Evolutionary conservation across 176 grass and related monocot species (phyloP).

Genomic region (Saccharum spontaneum): DNA sequence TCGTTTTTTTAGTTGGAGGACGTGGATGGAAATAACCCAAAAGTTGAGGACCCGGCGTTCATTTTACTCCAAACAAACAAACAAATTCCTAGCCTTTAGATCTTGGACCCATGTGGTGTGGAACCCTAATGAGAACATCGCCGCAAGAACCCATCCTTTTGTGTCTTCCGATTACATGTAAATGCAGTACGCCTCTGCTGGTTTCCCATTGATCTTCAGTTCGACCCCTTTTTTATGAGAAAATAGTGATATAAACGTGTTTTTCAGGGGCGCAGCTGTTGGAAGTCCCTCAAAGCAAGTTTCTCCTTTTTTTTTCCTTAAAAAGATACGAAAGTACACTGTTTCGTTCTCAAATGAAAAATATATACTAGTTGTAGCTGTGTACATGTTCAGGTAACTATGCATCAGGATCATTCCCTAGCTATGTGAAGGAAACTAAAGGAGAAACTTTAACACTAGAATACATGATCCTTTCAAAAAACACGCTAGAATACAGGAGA

Average conservation of each 20-base stretch:
- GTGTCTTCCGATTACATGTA: not conserved
- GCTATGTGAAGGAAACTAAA: too few relatives aligned
- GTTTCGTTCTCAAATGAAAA: not conserved
- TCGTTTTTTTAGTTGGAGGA: too few relatives aligned
- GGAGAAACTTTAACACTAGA: too few relatives aligned
- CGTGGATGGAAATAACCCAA: too few relatives aligned
- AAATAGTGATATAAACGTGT: too few relatives aligned
- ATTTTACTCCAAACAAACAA: constrained; percentile 21
- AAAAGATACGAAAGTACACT: not conserved
- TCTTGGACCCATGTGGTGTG: constrained; percentile 27
- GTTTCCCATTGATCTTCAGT: not conserved
- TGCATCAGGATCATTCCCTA: too few relatives aligned
- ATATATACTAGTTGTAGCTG: not conserved
- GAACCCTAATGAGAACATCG: not conserved
- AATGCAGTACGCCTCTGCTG: not conserved
- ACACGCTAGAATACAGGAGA: too few relatives aligned
- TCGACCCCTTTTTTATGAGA: too few relatives aligned
- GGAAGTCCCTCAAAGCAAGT: not conserved
- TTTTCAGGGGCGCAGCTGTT: not conserved
- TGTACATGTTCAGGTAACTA: too few relatives aligned
- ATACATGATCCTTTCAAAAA: too few relatives aligned
- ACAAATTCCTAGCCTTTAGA: not conserved
- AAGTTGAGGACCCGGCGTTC: too few relatives aligned
- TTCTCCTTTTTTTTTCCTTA: too few relatives aligned
- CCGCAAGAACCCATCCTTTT: not conserved